Percentiles rank a stretch among this genome's conserved stretches.
These are phyloP conservation scores for Aegle marmelos DNA, from an alignment of 345 rosid species.

Conservation along the genomic window DNA sequence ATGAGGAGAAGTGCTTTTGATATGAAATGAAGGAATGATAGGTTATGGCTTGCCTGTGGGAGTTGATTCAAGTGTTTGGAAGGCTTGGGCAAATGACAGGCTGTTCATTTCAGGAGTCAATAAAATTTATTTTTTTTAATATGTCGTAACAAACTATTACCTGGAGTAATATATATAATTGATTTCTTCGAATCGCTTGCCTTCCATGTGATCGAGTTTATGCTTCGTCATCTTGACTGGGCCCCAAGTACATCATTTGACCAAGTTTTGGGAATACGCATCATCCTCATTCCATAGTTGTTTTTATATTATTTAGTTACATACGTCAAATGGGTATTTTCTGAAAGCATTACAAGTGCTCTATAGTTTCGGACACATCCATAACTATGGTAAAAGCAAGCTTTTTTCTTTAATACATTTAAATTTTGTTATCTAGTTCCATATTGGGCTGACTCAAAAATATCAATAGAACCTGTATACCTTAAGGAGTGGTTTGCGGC, in stretches of 20 bases:
- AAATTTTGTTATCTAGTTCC: neutral
- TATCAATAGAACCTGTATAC: neutral
- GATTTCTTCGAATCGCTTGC: neutral
- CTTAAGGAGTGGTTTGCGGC: constrained; percentile 12
- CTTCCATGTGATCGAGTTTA: neutral
- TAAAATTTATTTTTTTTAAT: neutral
- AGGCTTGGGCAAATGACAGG: constrained; percentile 3
- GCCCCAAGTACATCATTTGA: neutral
- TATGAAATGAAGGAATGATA: neutral
- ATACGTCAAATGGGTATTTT: neutral
- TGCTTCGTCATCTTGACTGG: neutral
- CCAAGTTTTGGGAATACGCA: neutral
- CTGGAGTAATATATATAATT: neutral
- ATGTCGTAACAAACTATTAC: neutral
- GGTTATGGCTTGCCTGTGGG: constrained; percentile 1
- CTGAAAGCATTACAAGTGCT: neutral
- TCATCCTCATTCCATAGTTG: neutral
- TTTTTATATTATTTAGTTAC: neutral
- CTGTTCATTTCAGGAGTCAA: neutral
- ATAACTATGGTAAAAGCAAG: neutral
- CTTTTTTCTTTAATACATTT: neutral
- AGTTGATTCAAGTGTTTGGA: constrained; percentile 8
- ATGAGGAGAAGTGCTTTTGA: neutral
- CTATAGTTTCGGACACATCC: neutral
- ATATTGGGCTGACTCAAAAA: neutral